Percentiles rank a stretch among this genome's conserved stretches.
Evolutionary conservation across 805 yeast genomes (phyloP).

Genomic region (Torulaspora indica): DNA sequence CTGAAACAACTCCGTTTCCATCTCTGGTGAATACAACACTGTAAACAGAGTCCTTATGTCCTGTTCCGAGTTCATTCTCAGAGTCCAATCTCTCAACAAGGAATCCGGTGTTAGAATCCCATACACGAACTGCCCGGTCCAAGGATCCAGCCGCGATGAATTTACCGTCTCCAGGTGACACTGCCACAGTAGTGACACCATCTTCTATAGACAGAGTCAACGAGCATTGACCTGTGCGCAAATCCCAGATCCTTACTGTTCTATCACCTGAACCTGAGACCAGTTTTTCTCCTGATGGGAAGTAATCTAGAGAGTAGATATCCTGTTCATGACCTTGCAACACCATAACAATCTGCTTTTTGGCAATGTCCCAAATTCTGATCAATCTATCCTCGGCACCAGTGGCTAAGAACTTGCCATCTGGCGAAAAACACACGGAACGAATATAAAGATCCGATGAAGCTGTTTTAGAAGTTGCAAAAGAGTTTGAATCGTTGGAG

Average conservation of each 20-base stretch:
- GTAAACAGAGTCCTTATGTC: constrained; percentile 94
- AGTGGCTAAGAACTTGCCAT: constrained; percentile 86
- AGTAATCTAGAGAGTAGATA: constrained; percentile 89
- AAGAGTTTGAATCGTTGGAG: constrained; percentile 32
- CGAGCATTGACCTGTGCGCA: constrained; percentile 80
- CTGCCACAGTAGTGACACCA: constrained; percentile 97
- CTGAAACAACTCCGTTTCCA: constrained; percentile 88
- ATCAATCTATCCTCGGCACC: constrained; percentile 89
- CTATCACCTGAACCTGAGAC: constrained; percentile 97
- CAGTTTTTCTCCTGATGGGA: constrained; percentile 88
- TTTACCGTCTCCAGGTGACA: constrained; percentile 83
- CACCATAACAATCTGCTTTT: constrained; percentile 78
- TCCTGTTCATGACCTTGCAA: constrained; percentile 96
- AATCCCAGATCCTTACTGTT: constrained; percentile 95
- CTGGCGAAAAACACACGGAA: constrained; percentile 94
- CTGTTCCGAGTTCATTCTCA: constrained; percentile 82
- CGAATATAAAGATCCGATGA: constrained; percentile 80
- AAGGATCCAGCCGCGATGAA: constrained; percentile 94
- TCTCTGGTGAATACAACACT: constrained; percentile 89
- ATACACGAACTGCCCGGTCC: constrained; percentile 91
- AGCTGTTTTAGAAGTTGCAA: constrained; percentile 53
- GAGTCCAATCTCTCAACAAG: constrained; percentile 88
- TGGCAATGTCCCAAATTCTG: constrained; percentile 91
- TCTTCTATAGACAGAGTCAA: constrained; percentile 88
- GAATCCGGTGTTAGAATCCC: constrained; percentile 93